Conservation (phyloP, 768 basidiomycete genomes). For the Tricholoma terreum region DNA sequence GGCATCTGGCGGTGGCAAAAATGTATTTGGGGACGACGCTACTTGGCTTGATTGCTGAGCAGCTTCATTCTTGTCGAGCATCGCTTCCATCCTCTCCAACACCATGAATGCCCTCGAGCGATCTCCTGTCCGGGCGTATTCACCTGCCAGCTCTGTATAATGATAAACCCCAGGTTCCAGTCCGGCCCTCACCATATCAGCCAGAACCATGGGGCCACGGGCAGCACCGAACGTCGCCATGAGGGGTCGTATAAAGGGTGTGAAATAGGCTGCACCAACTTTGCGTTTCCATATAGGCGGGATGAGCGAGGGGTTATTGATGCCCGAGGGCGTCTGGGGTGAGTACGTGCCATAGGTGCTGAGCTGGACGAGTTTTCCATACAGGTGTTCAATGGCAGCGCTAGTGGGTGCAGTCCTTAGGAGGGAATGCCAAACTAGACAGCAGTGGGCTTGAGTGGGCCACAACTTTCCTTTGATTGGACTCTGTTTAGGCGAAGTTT, state of each 20-base stretch:
- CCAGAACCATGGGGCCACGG: constrained; percentile 38
- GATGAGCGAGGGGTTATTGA: constrained; percentile 18
- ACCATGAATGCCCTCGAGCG: constrained; percentile 34
- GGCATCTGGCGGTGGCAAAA: constrained; percentile 25
- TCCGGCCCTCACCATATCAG: constrained; percentile 50
- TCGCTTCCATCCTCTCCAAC: constrained; percentile 39
- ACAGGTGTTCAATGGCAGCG: constrained; percentile 34
- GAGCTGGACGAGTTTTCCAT: constrained; percentile 39
- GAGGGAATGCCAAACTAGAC: constrained; percentile 41
- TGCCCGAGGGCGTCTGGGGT: constrained; percentile 4
- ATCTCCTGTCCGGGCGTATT: constrained; percentile 41
- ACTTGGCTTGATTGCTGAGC: background rate
- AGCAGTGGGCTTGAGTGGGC: constrained; percentile 31
- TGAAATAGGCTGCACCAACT: constrained; percentile 39
- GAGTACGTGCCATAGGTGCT: constrained; percentile 8
- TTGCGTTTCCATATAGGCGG: constrained; percentile 29
- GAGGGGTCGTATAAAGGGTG: constrained; percentile 48
- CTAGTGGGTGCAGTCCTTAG: constrained; percentile 19
- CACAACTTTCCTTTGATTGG: constrained; percentile 27
- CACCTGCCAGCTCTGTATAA: constrained; percentile 47
- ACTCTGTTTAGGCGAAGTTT: constrained; percentile 7
- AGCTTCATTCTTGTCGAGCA: background rate
- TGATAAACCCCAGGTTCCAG: constrained; percentile 45
- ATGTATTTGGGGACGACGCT: background rate
- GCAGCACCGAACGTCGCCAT: constrained; percentile 26